These are phyloP conservation scores for Diaporthe sp. DNA, from an alignment of 2,329 filamentous ascomycete species.

Conservation along the genomic window DNA sequence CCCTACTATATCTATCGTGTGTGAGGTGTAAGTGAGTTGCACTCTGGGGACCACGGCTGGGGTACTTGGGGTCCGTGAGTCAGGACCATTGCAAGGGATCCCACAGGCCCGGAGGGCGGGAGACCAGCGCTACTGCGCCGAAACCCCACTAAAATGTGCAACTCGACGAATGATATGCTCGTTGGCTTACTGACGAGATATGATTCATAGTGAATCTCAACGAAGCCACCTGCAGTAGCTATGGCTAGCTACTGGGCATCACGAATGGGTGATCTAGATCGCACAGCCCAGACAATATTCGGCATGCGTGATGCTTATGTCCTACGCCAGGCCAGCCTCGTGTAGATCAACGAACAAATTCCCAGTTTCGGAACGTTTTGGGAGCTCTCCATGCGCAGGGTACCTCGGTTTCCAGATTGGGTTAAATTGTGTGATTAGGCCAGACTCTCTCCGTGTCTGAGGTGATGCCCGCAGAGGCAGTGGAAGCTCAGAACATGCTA, in stretches of 20 bases:
- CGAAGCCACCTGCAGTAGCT: neutral
- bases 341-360: neutral
- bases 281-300: neutral
- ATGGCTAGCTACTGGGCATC: neutral
- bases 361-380: neutral
- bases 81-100: neutral
- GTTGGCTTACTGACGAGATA: neutral
- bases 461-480: neutral
- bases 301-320: neutral
- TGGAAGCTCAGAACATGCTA: neutral
- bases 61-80: neutral
- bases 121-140: neutral
- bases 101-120: neutral
- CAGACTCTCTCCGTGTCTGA: no score
- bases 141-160: neutral
- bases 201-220: constrained; percentile 5
- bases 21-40: neutral
- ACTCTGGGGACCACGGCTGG: neutral
- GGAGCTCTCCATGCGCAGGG: neutral
- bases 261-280: neutral
- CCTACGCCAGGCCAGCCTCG: neutral
- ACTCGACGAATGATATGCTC: neutral
- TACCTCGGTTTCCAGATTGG: neutral
- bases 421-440: no score
- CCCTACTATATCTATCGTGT: neutral